Percentiles rank a stretch among this genome's conserved stretches.
Evolutionary conservation across 352 stramenopile genomes (phyloP).

Genomic region (Saprolegnia diclina): DNA sequence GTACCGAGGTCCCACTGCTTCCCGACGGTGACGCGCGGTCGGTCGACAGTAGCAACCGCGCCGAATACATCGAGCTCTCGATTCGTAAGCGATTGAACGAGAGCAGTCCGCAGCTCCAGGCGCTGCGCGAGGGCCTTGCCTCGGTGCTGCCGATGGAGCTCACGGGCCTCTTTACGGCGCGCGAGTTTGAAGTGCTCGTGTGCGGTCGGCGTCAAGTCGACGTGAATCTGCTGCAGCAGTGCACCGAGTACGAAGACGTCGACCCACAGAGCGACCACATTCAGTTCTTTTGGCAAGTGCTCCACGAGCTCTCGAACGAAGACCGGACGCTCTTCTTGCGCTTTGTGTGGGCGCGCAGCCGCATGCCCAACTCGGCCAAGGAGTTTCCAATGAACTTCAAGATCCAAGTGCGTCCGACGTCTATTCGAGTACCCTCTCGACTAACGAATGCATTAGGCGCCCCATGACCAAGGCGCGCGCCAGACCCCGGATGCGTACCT

Average conservation of each 20-base stretch:
- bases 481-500: conserved; percentile 49
- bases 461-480: conserved; percentile 70
- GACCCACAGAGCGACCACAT: conserved; percentile 88
- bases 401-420: conserved; percentile 40
- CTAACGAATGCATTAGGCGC: conserved; percentile 31
- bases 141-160: conserved; percentile 96
- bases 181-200: conserved; percentile 94
- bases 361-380: conserved; percentile 94
- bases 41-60: conserved; percentile 56
- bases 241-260: conserved; percentile 95
- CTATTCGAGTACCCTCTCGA: neutral
- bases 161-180: conserved; percentile 92
- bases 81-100: conserved; percentile 69
- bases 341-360: conserved; percentile 97
- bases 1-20: conserved; percentile 59
- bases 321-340: conserved; percentile 95
- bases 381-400: conserved; percentile 97
- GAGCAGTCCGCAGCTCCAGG: conserved; percentile 71
- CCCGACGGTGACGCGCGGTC: conserved; percentile 61
- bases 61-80: conserved; percentile 58
- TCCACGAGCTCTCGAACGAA: conserved; percentile 93
- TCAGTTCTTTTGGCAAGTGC: conserved; percentile 93
- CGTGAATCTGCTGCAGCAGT: conserved; percentile 92
- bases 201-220: conserved; percentile 96
- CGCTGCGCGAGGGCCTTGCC: conserved; percentile 81